These are phyloP conservation scores for Calonectria pseudoreteaudii DNA, from an alignment of 2,329 filamentous ascomycete species.

Conservation along the genomic window DNA sequence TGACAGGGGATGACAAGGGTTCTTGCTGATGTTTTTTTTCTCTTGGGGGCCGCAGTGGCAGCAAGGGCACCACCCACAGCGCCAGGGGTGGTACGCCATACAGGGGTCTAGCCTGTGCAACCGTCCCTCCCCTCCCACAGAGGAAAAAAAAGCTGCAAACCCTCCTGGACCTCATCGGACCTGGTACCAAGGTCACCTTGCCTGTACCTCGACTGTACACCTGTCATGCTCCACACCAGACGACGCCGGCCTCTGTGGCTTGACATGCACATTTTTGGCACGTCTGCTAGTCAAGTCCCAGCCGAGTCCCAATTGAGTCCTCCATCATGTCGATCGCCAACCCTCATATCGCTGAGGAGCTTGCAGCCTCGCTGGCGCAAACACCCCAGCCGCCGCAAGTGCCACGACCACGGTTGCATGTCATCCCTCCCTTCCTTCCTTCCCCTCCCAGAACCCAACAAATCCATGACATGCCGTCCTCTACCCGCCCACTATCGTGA, in stretches of 20 bases:
- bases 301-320: slow-evolving; percentile 14
- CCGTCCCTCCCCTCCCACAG: not conserved
- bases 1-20: slow-evolving; percentile 5
- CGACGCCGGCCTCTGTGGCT: slow-evolving; percentile 13
- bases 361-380: slow-evolving; percentile 20
- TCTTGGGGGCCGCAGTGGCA: not conserved
- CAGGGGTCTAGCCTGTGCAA: not conserved
- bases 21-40: slow-evolving; percentile 4
- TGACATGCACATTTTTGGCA: slow-evolving; percentile 14
- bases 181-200: not conserved
- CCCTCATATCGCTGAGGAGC: slow-evolving; percentile 8
- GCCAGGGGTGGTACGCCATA: slow-evolving; percentile 1
- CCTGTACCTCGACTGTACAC: not conserved
- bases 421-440: slow-evolving; percentile 1
- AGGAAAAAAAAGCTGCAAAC: slow-evolving; percentile 2
- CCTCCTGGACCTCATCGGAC: not conserved
- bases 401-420: slow-evolving; percentile 11
- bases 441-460: slow-evolving; percentile 5
- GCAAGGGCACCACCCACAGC: not conserved
- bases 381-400: not conserved
- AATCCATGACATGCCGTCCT: not conserved
- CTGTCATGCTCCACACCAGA: not conserved
- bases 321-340: slow-evolving; percentile 19
- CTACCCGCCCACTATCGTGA: not conserved
- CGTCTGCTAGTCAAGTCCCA: slow-evolving; percentile 11